phyloP scores from a whole-genome alignment of 805 yeast species.

The Saccharomycopsis sp. region DNA sequence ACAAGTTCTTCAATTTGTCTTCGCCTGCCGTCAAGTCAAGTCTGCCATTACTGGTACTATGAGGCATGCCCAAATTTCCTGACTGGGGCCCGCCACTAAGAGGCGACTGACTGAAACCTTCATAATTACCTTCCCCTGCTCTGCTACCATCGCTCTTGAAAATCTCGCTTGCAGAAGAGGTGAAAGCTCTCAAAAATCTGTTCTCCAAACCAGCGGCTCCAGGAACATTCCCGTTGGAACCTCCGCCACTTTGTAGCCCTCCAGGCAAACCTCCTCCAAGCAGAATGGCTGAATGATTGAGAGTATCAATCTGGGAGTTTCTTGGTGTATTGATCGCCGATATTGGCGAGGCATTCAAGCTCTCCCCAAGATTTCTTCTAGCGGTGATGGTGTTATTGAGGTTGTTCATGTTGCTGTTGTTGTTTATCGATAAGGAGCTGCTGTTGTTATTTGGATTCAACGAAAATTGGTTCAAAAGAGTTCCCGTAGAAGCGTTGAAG shows the following conservation, averaged over 20 bases:
- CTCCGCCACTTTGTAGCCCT: slow-evolving; percentile 3
- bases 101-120: neutral
- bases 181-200: slow-evolving; percentile 18
- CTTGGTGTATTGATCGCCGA: slow-evolving; percentile 16
- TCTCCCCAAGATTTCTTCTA: slow-evolving; percentile 3
- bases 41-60: slow-evolving; percentile 7
- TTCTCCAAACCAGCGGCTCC: slow-evolving; percentile 8
- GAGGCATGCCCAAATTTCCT: neutral
- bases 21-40: slow-evolving; percentile 13
- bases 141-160: slow-evolving; percentile 10
- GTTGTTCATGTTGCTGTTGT: slow-evolving; percentile 5
- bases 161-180: slow-evolving; percentile 20
- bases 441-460: slow-evolving; percentile 7
- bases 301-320: slow-evolving; percentile 13
- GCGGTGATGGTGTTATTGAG: neutral
- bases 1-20: slow-evolving; percentile 43
- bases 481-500: slow-evolving; percentile 20
- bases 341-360: slow-evolving; percentile 15
- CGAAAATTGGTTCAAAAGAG: slow-evolving; percentile 18
- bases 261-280: neutral
- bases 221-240: neutral
- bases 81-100: neutral
- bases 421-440: neutral
- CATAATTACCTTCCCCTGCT: neutral
- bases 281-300: slow-evolving; percentile 6